Evolutionary conservation across 352 stramenopile genomes (phyloP).

Genomic region (Phytopythium litorale): DNA sequence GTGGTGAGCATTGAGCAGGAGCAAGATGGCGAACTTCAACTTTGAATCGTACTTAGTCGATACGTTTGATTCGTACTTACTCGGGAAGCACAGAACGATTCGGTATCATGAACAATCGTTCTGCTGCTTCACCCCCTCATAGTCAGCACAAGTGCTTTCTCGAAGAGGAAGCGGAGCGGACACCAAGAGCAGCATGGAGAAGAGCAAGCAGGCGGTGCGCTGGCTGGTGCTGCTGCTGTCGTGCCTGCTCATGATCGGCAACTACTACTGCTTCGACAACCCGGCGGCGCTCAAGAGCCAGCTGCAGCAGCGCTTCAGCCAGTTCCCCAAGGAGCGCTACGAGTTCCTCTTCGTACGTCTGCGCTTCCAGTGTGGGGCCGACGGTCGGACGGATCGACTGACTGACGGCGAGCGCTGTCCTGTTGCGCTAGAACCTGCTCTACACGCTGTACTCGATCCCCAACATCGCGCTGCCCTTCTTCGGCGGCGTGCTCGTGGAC

Average conservation of each 20-base stretch:
- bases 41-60: conserved; percentile 19
- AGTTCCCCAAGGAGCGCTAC: conserved; percentile 67
- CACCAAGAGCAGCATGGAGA: conserved; percentile 33
- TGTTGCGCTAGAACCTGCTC: conserved; percentile 75
- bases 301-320: conserved; percentile 81
- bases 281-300: conserved; percentile 84
- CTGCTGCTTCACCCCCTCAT: not conserved
- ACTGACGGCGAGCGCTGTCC: not conserved
- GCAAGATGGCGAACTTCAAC: conserved; percentile 10
- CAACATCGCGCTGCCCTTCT: conserved; percentile 92
- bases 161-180: not conserved
- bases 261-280: conserved; percentile 92
- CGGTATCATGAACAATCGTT: conserved; percentile 8
- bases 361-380: not conserved
- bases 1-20: no score
- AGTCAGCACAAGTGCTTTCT: not conserved
- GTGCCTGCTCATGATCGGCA: conserved; percentile 88
- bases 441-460: conserved; percentile 93
- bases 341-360: conserved; percentile 77
- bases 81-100: no score
- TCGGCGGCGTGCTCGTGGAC: conserved; percentile 90
- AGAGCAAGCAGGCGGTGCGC: conserved; percentile 67
- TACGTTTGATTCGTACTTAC: not conserved
- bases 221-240: conserved; percentile 87
- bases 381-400: not conserved